Evolutionary conservation across 2,329 filamentous ascomycete genomes (phyloP).

Genomic region (Aspergillus sp.): DNA sequence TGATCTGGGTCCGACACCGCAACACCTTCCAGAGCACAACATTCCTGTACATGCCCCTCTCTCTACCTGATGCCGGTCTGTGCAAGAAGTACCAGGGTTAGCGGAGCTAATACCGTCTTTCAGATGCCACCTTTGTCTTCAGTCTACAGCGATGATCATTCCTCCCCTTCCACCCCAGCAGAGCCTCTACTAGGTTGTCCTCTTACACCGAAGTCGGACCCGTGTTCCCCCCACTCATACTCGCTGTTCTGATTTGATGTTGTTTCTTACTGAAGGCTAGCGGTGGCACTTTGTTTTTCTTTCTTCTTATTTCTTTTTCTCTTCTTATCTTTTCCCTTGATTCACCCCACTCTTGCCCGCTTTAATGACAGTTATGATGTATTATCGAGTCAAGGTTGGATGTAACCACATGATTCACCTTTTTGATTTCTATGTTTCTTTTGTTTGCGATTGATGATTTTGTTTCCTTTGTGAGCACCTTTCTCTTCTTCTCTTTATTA

Average conservation of each 20-base stretch:
- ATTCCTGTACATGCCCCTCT: slow-evolving; percentile 49
- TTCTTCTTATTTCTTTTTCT: background rate
- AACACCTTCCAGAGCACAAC: slow-evolving; percentile 40
- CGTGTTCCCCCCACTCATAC: slow-evolving; percentile 43
- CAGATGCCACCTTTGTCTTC: slow-evolving; percentile 42
- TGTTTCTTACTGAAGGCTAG: background rate
- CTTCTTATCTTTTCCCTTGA: background rate
- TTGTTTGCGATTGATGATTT: background rate
- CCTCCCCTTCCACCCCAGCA: slow-evolving; percentile 44
- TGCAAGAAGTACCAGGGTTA: slow-evolving; percentile 14
- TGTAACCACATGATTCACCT: slow-evolving; percentile 7
- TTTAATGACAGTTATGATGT: slow-evolving; percentile 15
- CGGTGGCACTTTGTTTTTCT: background rate
- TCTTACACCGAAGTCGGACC: slow-evolving; percentile 45
- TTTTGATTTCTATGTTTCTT: slow-evolving; percentile 15
- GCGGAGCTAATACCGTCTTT: slow-evolving; percentile 22
- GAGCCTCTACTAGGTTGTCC: slow-evolving; percentile 43
- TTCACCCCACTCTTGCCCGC: background rate
- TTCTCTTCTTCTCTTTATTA: background rate
- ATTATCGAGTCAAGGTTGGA: background rate
- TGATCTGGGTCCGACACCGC: slow-evolving; percentile 47
- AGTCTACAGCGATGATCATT: slow-evolving; percentile 43
- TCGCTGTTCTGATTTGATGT: slow-evolving; percentile 22
- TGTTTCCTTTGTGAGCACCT: background rate
- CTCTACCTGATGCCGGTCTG: slow-evolving; percentile 23